Evolutionary conservation across 2,329 filamentous ascomycete species (phyloP).

Genomic region (Cytospora piceae): DNA sequence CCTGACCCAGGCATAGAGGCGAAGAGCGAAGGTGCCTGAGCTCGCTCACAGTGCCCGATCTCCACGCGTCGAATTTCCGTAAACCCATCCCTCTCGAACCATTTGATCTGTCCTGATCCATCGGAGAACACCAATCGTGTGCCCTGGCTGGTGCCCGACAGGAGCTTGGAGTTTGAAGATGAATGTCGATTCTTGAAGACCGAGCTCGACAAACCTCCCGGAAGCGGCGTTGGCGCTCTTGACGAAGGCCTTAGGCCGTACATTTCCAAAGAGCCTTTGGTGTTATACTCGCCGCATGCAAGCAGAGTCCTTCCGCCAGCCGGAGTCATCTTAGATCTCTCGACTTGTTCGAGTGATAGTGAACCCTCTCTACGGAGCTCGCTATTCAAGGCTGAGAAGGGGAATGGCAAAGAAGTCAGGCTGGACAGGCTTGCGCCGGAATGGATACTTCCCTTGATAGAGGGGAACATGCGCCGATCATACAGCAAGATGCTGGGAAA

Average conservation of each 20-base stretch:
- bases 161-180: constrained; percentile 76
- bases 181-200: constrained; percentile 81
- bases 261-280: constrained; percentile 86
- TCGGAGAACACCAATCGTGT: constrained; percentile 83
- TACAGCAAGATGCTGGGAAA: constrained; percentile 90
- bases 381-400: constrained; percentile 65
- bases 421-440: constrained; percentile 81
- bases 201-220: constrained; percentile 48
- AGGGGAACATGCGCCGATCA: constrained; percentile 83
- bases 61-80: constrained; percentile 60
- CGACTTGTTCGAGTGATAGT: constrained; percentile 58
- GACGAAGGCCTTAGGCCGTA: constrained; percentile 61
- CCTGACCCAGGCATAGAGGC: constrained; percentile 57
- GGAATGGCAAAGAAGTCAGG: constrained; percentile 69
- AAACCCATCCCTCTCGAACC: constrained; percentile 84
- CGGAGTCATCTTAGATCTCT: constrained; percentile 53
- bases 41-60: constrained; percentile 58
- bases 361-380: constrained; percentile 60
- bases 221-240: constrained; percentile 32
- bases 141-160: constrained; percentile 82
- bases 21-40: constrained; percentile 54
- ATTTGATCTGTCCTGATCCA: constrained; percentile 81
- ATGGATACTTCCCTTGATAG: constrained; percentile 76
- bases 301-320: constrained; percentile 68
- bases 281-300: constrained; percentile 88